Evolutionary conservation across 2,329 filamentous ascomycete genomes (phyloP), one percentile per base, ranked within the genome.

Genomic region (Triangularia verruculosa): DNA sequence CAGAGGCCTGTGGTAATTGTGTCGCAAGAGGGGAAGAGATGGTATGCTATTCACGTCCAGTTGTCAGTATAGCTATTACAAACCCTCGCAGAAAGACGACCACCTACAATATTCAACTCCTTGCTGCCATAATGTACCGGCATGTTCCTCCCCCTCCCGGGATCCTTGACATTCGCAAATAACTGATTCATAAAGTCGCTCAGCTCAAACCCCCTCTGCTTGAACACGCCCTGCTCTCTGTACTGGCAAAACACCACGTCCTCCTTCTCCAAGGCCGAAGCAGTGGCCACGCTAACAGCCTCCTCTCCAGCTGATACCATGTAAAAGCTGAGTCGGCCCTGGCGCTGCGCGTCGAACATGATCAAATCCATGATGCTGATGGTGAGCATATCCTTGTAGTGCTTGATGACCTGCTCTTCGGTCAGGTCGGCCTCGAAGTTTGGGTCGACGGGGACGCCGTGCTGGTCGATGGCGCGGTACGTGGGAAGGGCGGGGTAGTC

Each of bases 281-380:
- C 92, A 1, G 90, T 93, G 1, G 93, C 95, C 2, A 99, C 89
- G 52, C 92, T 91, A 59, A 97, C 93, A 32, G 94, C 95, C 81
- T 99, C 95, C 79, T 97, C 93, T 63, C 93, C 93, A 0, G 93
- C 91, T 39, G 91, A 94, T 72, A 94, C 94, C 91, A 99, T 98
- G 78, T 99, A 99, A 78, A 99, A 99, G 76, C 89, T 93, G 62
- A 97, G 79, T 20, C 92, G 87, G n/a, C 93, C 93, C 77, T 99
- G 95, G 54, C 95, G 84, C 78, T 99, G 95, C 0, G 95, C 93
- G 73, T 99, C 95, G 73, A 97, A 97, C 93, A 98, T 98, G 74
- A 98, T 91, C 61, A 96, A 77, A 74, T 99, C 95, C 92, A 99
- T 95, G 69, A 98, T 90, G 62, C 90, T 87, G 9, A 89, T 80